Evolutionary conservation across 2,329 filamentous ascomycete species (phyloP).

Genomic region (Fusarium sp.): DNA sequence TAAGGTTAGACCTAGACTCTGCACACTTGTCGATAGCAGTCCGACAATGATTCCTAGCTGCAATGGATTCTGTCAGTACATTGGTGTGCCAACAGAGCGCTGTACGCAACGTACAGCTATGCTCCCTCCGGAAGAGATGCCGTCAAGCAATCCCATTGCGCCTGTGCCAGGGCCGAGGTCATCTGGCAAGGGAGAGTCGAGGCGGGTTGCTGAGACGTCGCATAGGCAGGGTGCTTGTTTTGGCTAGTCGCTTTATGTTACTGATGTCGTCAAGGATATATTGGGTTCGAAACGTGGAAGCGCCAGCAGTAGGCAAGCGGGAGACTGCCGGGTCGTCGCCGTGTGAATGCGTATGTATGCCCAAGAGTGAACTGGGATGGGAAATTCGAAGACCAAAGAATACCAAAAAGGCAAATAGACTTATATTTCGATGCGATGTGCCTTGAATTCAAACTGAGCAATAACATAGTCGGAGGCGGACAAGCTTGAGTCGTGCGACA

Average conservation of each 20-base stretch:
- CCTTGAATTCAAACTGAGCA: slow-evolving; percentile 31
- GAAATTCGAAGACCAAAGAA: slow-evolving; percentile 4
- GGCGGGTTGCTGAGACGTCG: slow-evolving; percentile 33
- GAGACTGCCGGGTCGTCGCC: slow-evolving; percentile 24
- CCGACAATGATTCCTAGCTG: slow-evolving; percentile 94
- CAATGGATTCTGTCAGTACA: slow-evolving; percentile 37
- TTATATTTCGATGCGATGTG: slow-evolving; percentile 28
- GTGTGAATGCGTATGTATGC: slow-evolving; percentile 18
- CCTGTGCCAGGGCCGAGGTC: slow-evolving; percentile 55
- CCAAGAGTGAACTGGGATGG: slow-evolving; percentile 24
- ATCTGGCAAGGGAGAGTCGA: slow-evolving; percentile 56
- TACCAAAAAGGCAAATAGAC: slow-evolving; percentile 4
- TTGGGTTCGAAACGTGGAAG: slow-evolving; percentile 24
- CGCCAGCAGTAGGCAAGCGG: slow-evolving; percentile 17
- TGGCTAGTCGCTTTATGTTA: slow-evolving; percentile 13
- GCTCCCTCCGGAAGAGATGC: slow-evolving; percentile 80
- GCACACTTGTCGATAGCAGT: slow-evolving; percentile 90
- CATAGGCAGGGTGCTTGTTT: slow-evolving; percentile 39
- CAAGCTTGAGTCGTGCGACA: slow-evolving; percentile 36
- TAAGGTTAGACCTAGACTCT: slow-evolving; percentile 92
- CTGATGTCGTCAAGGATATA: slow-evolving; percentile 5
- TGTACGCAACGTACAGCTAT: slow-evolving; percentile 70
- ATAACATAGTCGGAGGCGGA: slow-evolving; percentile 37
- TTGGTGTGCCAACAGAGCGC: neutral
- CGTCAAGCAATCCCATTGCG: slow-evolving; percentile 78